Evolutionary conservation across 2,329 filamentous ascomycete genomes (phyloP), one percentile per base, ranked within the genome.

Genomic region (Lizonia empirigonia): DNA sequence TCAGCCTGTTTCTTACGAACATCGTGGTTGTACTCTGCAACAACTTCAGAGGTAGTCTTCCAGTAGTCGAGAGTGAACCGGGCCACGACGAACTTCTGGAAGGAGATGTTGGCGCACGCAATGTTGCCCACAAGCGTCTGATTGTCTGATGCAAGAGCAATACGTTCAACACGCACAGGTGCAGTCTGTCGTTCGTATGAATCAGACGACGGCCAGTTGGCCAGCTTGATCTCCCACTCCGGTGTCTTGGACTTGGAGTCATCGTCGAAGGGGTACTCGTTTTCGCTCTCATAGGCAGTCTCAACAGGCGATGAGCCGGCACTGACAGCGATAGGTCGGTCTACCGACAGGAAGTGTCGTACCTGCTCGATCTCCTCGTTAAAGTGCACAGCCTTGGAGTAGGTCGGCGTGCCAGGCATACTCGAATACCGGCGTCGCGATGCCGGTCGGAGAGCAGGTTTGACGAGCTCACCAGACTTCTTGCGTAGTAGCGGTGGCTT

Each of bases 31-130:
- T 85, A 99, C 65, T 97, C 91, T n/a, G 90, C 93, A 29, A 82
- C 82, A 1, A 97, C 89, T 71, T 99, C 94, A 0, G 94, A 99
- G 0, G 92, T 95, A 0, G 94, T 99, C 81, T 96, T 96, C 94
- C 94, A 99, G 76, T 96, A 94, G 73, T 99, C 94, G 37, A 97
- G 82, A 0, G 94, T 99, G 74, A 99, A 99, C 41, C 94, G 86
- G 72, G 91, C 93, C n/a, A 88, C 85, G 45, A 99, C 90, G 5
- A 81, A 74, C 76, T 99, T 99, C 45, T 92, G 84, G 76, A 96
- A 99, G 0, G 91, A 85, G 34, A 97, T 75, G 74, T 99, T 99
- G 69, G 88, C 86, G 18, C 96, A 92, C 7, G 86, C 89, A 44
- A 96, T 83, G 15, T 86, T 89, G 10, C 94, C 94, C 41, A 96